Percentiles rank a stretch among this genome's conserved stretches.
Evolutionary conservation across 1,139 yeast species (phyloP).

Genomic region (Yamadazyma conglobata): DNA sequence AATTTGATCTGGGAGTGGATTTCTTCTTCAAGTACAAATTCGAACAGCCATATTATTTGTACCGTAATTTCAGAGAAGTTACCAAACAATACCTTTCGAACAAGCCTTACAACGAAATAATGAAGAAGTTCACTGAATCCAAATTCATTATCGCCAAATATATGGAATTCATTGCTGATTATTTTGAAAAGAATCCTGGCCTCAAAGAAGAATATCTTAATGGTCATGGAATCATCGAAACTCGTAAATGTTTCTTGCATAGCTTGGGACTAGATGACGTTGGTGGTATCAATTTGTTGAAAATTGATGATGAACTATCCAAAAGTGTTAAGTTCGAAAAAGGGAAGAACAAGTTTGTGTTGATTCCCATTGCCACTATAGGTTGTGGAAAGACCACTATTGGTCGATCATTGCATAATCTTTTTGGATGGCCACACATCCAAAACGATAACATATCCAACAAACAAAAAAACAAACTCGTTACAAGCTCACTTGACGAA

Average conservation of each 20-base stretch:
- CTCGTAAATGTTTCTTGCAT: conserved; percentile 60
- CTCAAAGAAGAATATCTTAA: conserved; percentile 43
- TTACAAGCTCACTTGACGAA: conserved; percentile 45
- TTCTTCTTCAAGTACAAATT: conserved; percentile 92
- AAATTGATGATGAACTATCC: conserved; percentile 20
- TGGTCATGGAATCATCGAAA: conserved; percentile 72
- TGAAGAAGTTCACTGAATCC: conserved; percentile 44
- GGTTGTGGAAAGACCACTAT: conserved; percentile 97
- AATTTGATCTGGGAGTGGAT: conserved; percentile 18
- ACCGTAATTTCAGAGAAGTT: conserved; percentile 86
- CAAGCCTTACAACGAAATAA: conserved; percentile 37
- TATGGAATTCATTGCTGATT: conserved; percentile 58
- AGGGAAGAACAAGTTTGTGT: conserved; percentile 44
- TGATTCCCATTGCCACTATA: conserved; percentile 83
- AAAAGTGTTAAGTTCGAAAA: conserved; percentile 10
- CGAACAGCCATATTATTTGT: conserved; percentile 90
- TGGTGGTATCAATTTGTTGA: conserved; percentile 31
- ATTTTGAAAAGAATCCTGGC: conserved; percentile 45
- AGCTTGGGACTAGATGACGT: conserved; percentile 31
- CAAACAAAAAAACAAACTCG: conserved; percentile 49
- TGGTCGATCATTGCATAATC: conserved; percentile 51
- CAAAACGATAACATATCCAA: conserved; percentile 76
- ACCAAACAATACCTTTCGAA: conserved; percentile 57
- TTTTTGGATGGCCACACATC: conserved; percentile 70
- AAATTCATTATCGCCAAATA: conserved; percentile 63